These are phyloP conservation scores for Tricharina praecox DNA, from an alignment of 495 filamentous ascomycete species.

Conservation along the genomic window DNA sequence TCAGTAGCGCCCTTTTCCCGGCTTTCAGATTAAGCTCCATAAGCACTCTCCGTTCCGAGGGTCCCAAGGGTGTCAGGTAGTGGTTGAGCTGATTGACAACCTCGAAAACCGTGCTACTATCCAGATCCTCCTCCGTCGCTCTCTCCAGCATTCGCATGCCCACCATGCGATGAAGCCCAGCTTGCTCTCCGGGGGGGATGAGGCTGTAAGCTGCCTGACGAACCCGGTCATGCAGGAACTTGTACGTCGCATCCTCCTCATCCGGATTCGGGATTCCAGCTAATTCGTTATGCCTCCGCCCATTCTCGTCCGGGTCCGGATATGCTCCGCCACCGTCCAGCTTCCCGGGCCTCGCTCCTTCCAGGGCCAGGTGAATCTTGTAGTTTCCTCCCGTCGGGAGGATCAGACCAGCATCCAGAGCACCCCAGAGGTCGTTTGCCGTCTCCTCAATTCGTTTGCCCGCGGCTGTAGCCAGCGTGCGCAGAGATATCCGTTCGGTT, in stretches of 20 bases:
- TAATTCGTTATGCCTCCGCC: background rate
- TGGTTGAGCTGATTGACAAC: conserved; percentile 27
- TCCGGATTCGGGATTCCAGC: conserved; percentile 2
- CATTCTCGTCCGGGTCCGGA: background rate
- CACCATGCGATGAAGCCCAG: conserved; percentile 26
- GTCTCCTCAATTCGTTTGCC: conserved; percentile 23
- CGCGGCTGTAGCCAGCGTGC: conserved; percentile 20
- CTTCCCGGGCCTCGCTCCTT: background rate
- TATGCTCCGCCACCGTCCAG: background rate
- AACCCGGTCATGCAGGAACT: conserved; percentile 25
- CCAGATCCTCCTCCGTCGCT: conserved; percentile 19
- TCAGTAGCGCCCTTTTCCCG: conserved; percentile 24
- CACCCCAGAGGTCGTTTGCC: conserved; percentile 23
- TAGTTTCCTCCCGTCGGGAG: conserved; percentile 23
- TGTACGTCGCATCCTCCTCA: conserved; percentile 25
- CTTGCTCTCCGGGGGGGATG: conserved; percentile 19
- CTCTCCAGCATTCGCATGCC: conserved; percentile 21
- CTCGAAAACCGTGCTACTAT: conserved; percentile 24
- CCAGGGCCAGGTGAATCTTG: conserved; percentile 19
- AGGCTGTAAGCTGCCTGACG: conserved; percentile 25
- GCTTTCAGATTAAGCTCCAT: conserved; percentile 26
- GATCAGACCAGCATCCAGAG: conserved; percentile 22
- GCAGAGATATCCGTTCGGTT: conserved; percentile 21
- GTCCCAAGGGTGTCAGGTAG: conserved; percentile 23
- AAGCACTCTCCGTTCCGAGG: conserved; percentile 14